Evolutionary conservation across 768 basidiomycete species (phyloP).

Genomic region (Leccinum imitatum): DNA sequence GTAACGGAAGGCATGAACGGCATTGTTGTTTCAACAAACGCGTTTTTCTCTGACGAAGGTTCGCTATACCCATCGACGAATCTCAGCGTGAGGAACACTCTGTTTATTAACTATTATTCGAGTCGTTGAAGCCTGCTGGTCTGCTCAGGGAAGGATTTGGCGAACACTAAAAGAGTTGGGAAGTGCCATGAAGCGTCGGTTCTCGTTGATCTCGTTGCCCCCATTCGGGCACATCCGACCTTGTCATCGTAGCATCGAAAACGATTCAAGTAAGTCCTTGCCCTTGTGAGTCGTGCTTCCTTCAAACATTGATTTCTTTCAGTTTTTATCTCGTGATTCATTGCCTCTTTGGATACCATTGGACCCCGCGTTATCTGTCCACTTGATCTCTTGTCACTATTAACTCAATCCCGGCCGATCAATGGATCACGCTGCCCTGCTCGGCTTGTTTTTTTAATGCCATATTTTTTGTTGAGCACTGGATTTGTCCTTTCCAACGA

Average conservation of each 20-base stretch:
- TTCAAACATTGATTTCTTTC: not conserved
- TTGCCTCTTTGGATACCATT: not conserved
- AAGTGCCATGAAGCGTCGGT: constrained; percentile 14
- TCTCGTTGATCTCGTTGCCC: constrained; percentile 16
- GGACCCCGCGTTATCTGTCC: not conserved
- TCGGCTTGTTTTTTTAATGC: constrained; percentile 4
- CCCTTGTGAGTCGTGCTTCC: not conserved
- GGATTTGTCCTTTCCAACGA: not conserved
- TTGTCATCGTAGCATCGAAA: constrained; percentile 17
- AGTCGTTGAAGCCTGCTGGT: not conserved
- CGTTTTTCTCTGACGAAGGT: constrained; percentile 7
- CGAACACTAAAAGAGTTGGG: constrained; percentile 14
- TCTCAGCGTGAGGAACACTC: constrained; percentile 16
- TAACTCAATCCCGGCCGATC: not conserved
- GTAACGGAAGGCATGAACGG: constrained; percentile 10
- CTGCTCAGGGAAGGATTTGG: constrained; percentile 21
- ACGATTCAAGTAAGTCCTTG: constrained; percentile 25
- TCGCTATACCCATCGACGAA: constrained; percentile 8
- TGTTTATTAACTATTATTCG: not conserved
- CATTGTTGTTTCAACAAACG: not conserved
- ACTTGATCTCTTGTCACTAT: constrained; percentile 1
- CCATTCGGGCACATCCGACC: constrained; percentile 17
- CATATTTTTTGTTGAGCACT: not conserved
- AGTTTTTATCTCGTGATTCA: constrained; percentile 16
- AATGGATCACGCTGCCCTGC: not conserved